Conservation (phyloP, 2,329 filamentous ascomycete species). For the Harringtonia lauricola region DNA sequence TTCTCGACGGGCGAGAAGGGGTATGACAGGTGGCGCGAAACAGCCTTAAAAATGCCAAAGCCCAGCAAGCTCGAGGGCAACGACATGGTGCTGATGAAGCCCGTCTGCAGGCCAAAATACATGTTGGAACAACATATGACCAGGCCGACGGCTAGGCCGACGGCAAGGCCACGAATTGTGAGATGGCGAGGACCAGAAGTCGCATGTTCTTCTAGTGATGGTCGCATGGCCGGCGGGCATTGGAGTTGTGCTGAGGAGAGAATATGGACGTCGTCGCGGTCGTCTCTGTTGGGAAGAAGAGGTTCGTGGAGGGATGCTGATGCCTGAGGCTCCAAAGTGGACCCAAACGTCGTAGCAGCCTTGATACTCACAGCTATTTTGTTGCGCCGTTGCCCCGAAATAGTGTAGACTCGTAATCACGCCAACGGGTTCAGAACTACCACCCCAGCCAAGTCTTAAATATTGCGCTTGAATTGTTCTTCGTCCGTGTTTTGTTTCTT, state of each 20-base stretch:
- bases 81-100: constrained; percentile 66
- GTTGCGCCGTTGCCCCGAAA: too few relatives aligned
- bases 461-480: too few relatives aligned
- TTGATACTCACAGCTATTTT: too few relatives aligned
- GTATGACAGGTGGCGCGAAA: constrained; percentile 60
- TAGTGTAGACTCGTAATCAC: too few relatives aligned
- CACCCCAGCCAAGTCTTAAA: too few relatives aligned
- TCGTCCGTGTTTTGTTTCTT: too few relatives aligned
- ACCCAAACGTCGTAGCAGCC: too few relatives aligned
- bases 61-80: constrained; percentile 94
- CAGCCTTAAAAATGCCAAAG: constrained; percentile 80
- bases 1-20: constrained; percentile 95
- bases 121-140: constrained; percentile 96
- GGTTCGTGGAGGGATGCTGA: too few relatives aligned
- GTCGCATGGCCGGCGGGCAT: constrained; percentile 1
- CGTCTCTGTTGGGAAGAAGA: too few relatives aligned
- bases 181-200: constrained; percentile 50
- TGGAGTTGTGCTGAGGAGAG: not conserved
- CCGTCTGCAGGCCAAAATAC: constrained; percentile 72
- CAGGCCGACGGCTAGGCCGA: constrained; percentile 74
- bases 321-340: too few relatives aligned
- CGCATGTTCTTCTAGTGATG: not conserved
- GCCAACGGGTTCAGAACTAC: too few relatives aligned
- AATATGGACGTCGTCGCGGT: not conserved
- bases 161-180: constrained; percentile 68